Base-by-base conservation (phyloP, 2,329 filamentous ascomycete species). In the Talaromyces piceae region DNA sequence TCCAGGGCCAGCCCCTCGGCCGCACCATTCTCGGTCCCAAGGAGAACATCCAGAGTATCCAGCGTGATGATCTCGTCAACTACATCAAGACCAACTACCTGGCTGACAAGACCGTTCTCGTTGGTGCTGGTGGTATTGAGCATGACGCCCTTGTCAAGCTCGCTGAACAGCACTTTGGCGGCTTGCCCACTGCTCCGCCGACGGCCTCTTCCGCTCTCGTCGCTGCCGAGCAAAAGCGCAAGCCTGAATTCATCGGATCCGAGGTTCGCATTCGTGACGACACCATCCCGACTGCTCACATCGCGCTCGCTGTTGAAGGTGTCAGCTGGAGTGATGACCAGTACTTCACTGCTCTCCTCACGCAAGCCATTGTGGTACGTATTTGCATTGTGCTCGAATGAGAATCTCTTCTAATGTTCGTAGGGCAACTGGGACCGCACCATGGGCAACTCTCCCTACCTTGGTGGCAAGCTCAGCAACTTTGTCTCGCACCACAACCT, bases 1-100 rank as follows among this genome's bases (percentile, higher is more conserved):
- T 88, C 84, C 91, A 96, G 79, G 81, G 85, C 70, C 93, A 98
- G 79, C 87, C 93, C 57, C 84, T 98, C 54, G 93, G 93, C 73
- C 91, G 93, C 71, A 98, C 93, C 63, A 98, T 98, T 72, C 83
- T 98, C 58, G 93, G 93, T 61, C 93, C 93, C 62, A 91, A 90
- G 76, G 84, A 98, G 80, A 98, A 98, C 82, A 98, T 98, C 73
- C 83, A 90, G 72, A 90, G 86, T 74, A 98, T 98, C 76, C 86
- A 87, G 73, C 86, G 90, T 66, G 83, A 88, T 65, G 91, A 98
- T 74, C 81, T 98, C 62, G 77, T 80, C 72, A 87, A 87, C 78
- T 98, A 98, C 79, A 97, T 98, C 82, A 95, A 95, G 82, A 93
- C 83, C 77, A 98, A 98, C 83, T 98, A 98, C 82, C 96, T 91